Conservation (phyloP, 108 stramenopile genomes). For the Tribonema minus region DNA sequence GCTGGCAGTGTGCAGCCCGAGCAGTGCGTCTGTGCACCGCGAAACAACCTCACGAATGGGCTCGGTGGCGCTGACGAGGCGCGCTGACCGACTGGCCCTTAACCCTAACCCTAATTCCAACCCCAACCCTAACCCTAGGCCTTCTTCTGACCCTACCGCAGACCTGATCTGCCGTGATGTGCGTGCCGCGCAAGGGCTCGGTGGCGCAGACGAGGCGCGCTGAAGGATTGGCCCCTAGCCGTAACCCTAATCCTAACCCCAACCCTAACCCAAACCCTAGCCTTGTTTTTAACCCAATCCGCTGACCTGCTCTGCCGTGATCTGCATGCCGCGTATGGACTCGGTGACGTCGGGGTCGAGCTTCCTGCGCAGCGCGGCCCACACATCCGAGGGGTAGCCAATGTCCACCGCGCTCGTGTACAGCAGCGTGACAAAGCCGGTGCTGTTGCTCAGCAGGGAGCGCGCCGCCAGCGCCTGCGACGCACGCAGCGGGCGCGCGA, state of each 20-base stretch:
- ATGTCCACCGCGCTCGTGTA: conserved; percentile 46
- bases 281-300: neutral
- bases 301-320: neutral
- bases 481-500: no score
- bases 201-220: neutral
- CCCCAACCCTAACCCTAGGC: neutral
- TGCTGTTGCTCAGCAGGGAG: conserved; percentile 54
- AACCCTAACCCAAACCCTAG: neutral
- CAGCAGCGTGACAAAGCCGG: conserved; percentile 45
- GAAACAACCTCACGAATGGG: neutral
- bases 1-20: no score
- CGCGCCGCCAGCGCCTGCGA: conserved; percentile 34
- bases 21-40: no score
- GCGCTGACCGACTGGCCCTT: neutral
- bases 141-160: neutral
- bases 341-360: conserved; percentile 32
- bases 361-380: conserved; percentile 48
- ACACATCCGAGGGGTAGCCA: conserved; percentile 43
- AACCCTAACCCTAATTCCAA: no score
- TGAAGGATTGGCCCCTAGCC: neutral
- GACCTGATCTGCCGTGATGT: neutral
- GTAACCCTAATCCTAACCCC: no score
- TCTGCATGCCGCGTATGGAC: conserved; percentile 49
- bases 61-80: neutral
- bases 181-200: neutral